Percentiles rank a stretch among this genome's conserved stretches.
Conservation (phyloP, 495 filamentous ascomycete genomes). For the Cercophora scortea region DNA sequence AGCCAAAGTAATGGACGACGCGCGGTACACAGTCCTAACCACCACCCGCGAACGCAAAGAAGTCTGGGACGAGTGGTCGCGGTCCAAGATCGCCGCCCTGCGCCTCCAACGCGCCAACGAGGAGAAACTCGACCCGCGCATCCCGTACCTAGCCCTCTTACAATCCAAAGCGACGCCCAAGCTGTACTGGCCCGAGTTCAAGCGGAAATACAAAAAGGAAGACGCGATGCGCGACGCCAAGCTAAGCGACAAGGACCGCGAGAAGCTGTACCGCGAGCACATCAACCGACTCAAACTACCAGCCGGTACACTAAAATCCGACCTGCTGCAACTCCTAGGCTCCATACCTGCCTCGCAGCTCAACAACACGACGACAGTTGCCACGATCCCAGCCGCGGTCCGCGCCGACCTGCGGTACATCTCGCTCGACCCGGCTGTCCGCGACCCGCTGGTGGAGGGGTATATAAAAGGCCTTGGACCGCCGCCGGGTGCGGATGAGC, state of each 20-base stretch:
- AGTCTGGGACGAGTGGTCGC: constrained; percentile 73
- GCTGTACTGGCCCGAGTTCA: constrained; percentile 95
- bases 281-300: constrained; percentile 70
- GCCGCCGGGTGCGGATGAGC: constrained; percentile 42
- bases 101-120: constrained; percentile 66
- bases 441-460: constrained; percentile 67
- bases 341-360: constrained; percentile 54
- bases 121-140: constrained; percentile 76
- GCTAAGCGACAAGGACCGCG: constrained; percentile 77
- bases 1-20: constrained; percentile 75
- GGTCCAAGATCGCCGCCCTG: constrained; percentile 59
- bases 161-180: constrained; percentile 76
- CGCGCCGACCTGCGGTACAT: constrained; percentile 75
- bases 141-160: constrained; percentile 77
- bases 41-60: constrained; percentile 78
- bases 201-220: constrained; percentile 79
- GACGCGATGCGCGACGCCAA: constrained; percentile 68
- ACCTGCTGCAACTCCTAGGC: constrained; percentile 71
- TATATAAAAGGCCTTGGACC: constrained; percentile 67
- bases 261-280: constrained; percentile 86
- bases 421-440: constrained; percentile 56
- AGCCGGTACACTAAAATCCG: constrained; percentile 65
- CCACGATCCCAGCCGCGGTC: constrained; percentile 59
- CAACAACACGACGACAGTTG: constrained; percentile 56
- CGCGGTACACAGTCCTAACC: constrained; percentile 71